Percentiles rank a stretch among this genome's conserved stretches.
Evolutionary conservation across 179 eudicot species (phyloP).

Genomic region (Drosera spatulata): DNA sequence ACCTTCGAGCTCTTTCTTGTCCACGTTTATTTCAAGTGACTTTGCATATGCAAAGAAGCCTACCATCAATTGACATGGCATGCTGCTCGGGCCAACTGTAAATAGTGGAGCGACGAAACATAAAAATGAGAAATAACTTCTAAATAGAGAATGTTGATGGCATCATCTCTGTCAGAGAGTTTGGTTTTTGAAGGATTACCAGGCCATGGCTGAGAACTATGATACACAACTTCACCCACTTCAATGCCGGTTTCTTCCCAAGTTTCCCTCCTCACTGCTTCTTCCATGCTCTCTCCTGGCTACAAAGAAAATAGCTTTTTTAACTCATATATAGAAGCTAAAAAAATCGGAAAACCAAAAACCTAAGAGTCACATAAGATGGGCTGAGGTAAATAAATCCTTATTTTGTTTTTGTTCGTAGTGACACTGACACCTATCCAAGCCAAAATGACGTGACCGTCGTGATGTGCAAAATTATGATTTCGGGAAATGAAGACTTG

Average conservation of each 20-base stretch:
- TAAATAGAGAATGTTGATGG: too few species aligned
- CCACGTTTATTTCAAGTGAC: constrained; percentile 78
- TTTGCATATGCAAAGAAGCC: constrained; percentile 94
- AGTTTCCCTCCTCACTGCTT: constrained; percentile 98
- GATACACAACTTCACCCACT: constrained; percentile 87
- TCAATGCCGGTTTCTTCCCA: constrained; percentile 97
- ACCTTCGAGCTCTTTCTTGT: constrained; percentile 93
- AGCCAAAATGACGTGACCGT: too few species aligned
- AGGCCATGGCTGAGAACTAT: constrained; percentile 99
- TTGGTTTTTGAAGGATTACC: constrained; percentile 27
- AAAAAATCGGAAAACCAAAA: not conserved
- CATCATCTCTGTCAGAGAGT: too few species aligned
- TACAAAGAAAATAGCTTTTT: constrained; percentile 11
- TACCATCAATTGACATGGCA: constrained; percentile 98
- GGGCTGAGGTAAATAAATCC: too few species aligned
- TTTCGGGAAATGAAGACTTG: too few species aligned
- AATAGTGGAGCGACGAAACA: too few species aligned
- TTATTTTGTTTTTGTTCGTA: too few species aligned
- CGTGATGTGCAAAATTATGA: too few species aligned
- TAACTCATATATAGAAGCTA: not conserved
- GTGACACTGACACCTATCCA: too few species aligned
- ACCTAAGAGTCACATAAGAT: too few species aligned
- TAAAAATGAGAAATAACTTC: too few species aligned
- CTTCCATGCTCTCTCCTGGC: constrained; percentile 99
- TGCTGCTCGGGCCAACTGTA: constrained; percentile 86